Conservation (phyloP, 768 basidiomycete species). For the Tubosaeta sp. region DNA sequence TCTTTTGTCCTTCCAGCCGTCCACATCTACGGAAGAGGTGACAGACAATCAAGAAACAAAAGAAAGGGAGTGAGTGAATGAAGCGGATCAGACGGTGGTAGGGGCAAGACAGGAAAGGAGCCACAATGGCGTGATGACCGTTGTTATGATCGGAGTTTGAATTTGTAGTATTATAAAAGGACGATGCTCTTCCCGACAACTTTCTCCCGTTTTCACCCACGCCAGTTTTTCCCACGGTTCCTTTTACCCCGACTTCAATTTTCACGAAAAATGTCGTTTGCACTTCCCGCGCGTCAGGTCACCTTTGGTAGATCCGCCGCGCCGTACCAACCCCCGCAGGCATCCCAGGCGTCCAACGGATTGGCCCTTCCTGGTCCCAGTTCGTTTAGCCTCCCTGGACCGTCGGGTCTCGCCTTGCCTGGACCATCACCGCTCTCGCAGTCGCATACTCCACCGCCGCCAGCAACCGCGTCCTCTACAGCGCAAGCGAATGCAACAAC, state of each 20-base stretch:
- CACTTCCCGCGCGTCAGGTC: slow-evolving; percentile 73
- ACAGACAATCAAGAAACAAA: not conserved
- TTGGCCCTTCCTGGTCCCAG: slow-evolving; percentile 52
- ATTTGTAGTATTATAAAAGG: slow-evolving; percentile 27
- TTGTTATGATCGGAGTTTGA: slow-evolving; percentile 30
- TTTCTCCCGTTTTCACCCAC: slow-evolving; percentile 20
- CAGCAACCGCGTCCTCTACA: slow-evolving; percentile 11
- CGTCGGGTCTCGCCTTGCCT: slow-evolving; percentile 47
- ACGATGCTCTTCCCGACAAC: slow-evolving; percentile 7
- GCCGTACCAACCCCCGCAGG: slow-evolving; percentile 39
- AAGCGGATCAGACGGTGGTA: slow-evolving; percentile 24
- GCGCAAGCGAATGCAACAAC: slow-evolving; percentile 29
- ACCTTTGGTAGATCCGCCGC: slow-evolving; percentile 67
- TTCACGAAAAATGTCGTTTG: slow-evolving; percentile 45
- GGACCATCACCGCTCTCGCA: slow-evolving; percentile 55
- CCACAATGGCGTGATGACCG: slow-evolving; percentile 5
- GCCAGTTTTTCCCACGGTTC: slow-evolving; percentile 26
- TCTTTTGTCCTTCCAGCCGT: not conserved
- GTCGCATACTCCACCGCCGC: slow-evolving; percentile 31
- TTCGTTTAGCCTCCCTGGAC: slow-evolving; percentile 40
- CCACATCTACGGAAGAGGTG: no score
- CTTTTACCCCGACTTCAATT: slow-evolving; percentile 18
- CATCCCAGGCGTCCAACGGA: slow-evolving; percentile 43
- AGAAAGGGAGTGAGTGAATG: not conserved
- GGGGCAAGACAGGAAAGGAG: slow-evolving; percentile 22